Base-by-base conservation (phyloP, 495 filamentous ascomycete genomes). In the Trichoderma asperelloides region DNA sequence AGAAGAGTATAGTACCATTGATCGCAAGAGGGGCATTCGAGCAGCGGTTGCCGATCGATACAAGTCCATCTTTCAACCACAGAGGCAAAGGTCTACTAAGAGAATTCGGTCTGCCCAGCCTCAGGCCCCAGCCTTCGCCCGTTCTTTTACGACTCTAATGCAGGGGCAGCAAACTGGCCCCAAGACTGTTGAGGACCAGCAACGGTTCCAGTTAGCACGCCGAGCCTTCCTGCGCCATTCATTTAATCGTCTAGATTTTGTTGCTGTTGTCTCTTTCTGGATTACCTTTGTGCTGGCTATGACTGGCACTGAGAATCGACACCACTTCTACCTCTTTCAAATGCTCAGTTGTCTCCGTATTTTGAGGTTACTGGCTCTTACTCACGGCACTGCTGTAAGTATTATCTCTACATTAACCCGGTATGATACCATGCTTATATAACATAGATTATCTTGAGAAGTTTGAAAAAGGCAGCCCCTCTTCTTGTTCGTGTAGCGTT, bases 201-300 rank as follows among this genome's bases (percentile, higher is more conserved):
- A 91, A 73, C 90, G 94, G 64, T 78, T 88, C 66, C 86, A 93
- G 65, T 84, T 99, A 66, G 95, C 95, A 39, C 88, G 93, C 67
- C 88, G 95, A 66, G 95, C 95, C 5, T 98, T 97, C 75, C 81
- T 99, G 64, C 88, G 95, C 37, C 95, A 99, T 72, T 90, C 89
- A 12, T 98, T 98, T 79, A 98, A 97, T 75, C 86, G 95, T 66
- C 82, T 98, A 3, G 95, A 99, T 76, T 97, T 98, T 78, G 78
- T 99, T 41, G 96, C 95, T 5, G 89, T 99, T n/a, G 82, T 94
- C n/a, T 88, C 93, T 7, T 98, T 90, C 76, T 99, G 95, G 95
- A 87, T 96, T 60, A 87, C 91, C 0, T 93, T 97, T 70, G 75
- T 86, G 41, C 81, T 98, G 63, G 82, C 86, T 27, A 69, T 92